phyloP scores from a whole-genome alignment of 148 eudicot species.

The Vaccinium darrowii region DNA sequence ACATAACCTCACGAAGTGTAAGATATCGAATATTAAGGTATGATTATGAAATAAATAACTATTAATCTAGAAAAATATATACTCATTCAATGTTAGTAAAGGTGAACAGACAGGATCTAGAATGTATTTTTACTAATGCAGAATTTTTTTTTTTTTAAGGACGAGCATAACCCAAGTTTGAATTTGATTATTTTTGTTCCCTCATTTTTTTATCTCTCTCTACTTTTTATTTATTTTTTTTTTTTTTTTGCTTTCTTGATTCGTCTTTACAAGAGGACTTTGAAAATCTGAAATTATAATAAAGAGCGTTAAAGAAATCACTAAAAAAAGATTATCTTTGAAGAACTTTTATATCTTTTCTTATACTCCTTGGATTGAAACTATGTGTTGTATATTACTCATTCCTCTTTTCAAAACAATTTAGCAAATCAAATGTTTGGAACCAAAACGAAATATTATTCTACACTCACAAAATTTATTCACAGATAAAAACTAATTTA shows the following conservation, averaged over 20 bases:
- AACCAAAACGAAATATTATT: too few relatives aligned
- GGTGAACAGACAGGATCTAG: background rate
- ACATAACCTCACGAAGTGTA: too few relatives aligned
- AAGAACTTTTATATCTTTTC: too few relatives aligned
- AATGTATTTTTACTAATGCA: too few relatives aligned
- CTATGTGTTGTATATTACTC: background rate
- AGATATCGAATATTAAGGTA: too few relatives aligned
- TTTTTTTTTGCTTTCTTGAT: background rate
- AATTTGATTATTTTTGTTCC: background rate
- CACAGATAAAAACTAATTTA: background rate
- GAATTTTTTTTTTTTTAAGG: too few relatives aligned
- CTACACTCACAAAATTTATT: too few relatives aligned
- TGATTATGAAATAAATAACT: background rate
- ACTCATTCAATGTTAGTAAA: background rate
- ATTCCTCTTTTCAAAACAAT: background rate
- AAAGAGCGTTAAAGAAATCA: background rate
- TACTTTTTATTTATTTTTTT: background rate
- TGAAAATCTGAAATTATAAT: background rate
- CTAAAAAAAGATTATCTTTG: background rate
- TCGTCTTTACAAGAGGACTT: background rate
- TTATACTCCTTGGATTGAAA: too few relatives aligned
- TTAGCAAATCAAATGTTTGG: background rate
- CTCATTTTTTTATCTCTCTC: background rate
- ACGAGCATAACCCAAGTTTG: background rate
- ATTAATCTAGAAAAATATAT: background rate